These are phyloP conservation scores for Keithomyces neogunnii DNA, from an alignment of 2,329 filamentous ascomycete species.

Conservation along the genomic window DNA sequence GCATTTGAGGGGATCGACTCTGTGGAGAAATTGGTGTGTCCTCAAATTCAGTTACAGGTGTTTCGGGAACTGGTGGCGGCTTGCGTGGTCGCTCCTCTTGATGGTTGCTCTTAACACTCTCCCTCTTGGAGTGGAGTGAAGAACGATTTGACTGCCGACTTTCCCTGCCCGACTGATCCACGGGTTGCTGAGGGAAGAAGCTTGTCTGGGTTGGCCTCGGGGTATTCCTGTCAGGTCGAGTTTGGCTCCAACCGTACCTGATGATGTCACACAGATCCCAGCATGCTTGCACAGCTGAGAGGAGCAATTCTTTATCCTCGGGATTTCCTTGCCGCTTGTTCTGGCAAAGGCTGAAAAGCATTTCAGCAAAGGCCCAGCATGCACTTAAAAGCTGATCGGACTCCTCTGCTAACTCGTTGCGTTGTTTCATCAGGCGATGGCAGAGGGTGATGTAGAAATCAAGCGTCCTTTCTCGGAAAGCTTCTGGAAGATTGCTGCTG, in stretches of 20 bases:
- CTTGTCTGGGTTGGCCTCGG: slow-evolving; percentile 71
- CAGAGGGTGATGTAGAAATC: slow-evolving; percentile 94
- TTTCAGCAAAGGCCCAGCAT: slow-evolving; percentile 86
- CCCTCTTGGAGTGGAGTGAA: slow-evolving; percentile 41
- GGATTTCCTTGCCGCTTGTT: slow-evolving; percentile 64
- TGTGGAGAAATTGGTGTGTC: slow-evolving; percentile 79
- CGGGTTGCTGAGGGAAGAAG: slow-evolving; percentile 50
- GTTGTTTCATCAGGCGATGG: slow-evolving; percentile 93
- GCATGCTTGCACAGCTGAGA: slow-evolving; percentile 83
- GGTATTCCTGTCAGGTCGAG: slow-evolving; percentile 77
- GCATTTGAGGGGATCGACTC: slow-evolving; percentile 64
- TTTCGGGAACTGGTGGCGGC: slow-evolving; percentile 60
- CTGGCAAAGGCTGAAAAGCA: slow-evolving; percentile 85
- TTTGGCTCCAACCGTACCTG: slow-evolving; percentile 82
- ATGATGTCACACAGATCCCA: slow-evolving; percentile 95
- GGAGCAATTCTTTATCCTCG: slow-evolving; percentile 74
- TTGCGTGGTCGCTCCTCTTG: slow-evolving; percentile 41
- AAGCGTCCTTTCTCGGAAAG: slow-evolving; percentile 79
- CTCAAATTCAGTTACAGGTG: slow-evolving; percentile 90
- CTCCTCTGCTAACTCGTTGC: slow-evolving; percentile 67
- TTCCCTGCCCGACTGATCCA: slow-evolving; percentile 39
- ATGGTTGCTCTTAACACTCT: slow-evolving; percentile 39
- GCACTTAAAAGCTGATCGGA: slow-evolving; percentile 77
- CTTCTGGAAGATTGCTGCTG: slow-evolving; percentile 65
- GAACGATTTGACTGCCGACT: slow-evolving; percentile 43